A percentile compares a stretch with the other conserved stretches of the same genome.
Evolutionary conservation across 257 asterid species (phyloP).

Genomic region (Thymus mandschuricus): DNA sequence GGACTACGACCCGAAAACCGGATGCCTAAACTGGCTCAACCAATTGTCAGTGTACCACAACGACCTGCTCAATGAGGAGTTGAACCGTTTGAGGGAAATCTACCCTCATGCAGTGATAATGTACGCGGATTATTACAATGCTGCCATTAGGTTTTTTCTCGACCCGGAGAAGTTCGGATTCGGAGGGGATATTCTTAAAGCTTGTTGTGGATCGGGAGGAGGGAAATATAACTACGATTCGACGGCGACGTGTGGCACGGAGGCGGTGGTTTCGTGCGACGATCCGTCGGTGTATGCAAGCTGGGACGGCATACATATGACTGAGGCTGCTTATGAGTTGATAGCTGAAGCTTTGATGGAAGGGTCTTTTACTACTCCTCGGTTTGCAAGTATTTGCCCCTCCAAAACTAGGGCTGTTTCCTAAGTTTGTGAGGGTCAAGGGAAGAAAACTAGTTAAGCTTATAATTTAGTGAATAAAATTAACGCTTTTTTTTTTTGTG

Average conservation of each 20-base stretch:
- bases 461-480: no score
- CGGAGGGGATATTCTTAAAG: slow-evolving; percentile 26
- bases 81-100: slow-evolving; percentile 36
- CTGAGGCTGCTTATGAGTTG: slow-evolving; percentile 45
- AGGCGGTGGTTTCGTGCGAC: slow-evolving; percentile 31
- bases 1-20: slow-evolving; percentile 45
- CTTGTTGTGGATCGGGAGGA: slow-evolving; percentile 59
- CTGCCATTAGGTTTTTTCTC: slow-evolving; percentile 38
- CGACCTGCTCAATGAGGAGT: slow-evolving; percentile 39
- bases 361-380: slow-evolving; percentile 41
- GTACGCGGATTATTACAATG: slow-evolving; percentile 55
- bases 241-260: slow-evolving; percentile 27
- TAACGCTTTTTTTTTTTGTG: no score
- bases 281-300: slow-evolving; percentile 42
- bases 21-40: slow-evolving; percentile 59
- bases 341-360: slow-evolving; percentile 39
- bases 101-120: slow-evolving; percentile 47
- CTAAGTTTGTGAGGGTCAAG: not conserved
- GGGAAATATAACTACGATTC: slow-evolving; percentile 46
- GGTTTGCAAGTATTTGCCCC: slow-evolving; percentile 19
- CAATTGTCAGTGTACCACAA: slow-evolving; percentile 43
- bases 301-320: slow-evolving; percentile 58
- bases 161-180: slow-evolving; percentile 40
- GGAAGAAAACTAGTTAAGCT: not conserved
- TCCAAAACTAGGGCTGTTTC: not conserved